These are phyloP conservation scores for Neotropicomus parvogracilis DNA, from an alignment of 1,284 basidiomycete genomes.

Conservation along the genomic window DNA sequence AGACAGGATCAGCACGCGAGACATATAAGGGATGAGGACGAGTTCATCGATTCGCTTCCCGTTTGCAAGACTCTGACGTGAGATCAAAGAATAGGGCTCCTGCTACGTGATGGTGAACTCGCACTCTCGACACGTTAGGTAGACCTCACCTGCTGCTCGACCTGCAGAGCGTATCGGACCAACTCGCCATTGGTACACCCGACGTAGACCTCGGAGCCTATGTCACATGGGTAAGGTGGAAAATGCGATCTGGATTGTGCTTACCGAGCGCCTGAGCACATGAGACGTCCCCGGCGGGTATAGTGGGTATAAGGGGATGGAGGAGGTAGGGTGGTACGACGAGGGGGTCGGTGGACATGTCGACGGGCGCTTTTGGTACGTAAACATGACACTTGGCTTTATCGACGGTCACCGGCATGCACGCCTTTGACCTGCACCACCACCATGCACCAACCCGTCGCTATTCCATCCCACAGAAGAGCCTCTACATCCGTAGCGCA, in stretches of 20 bases:
- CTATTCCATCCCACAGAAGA: constrained; percentile 17
- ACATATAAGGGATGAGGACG: constrained; percentile 70
- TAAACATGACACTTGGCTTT: constrained; percentile 16
- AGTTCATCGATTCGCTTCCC: constrained; percentile 74
- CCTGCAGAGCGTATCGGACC: constrained; percentile 61
- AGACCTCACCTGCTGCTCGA: constrained; percentile 46
- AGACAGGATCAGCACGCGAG: constrained; percentile 65
- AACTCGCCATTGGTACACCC: constrained; percentile 73
- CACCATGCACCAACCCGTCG: constrained; percentile 15
- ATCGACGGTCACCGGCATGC: no score
- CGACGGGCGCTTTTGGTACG: constrained; percentile 13
- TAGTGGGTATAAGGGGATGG: constrained; percentile 47
- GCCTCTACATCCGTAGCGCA: constrained; percentile 18
- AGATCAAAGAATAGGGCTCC: constrained; percentile 63
- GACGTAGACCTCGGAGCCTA: constrained; percentile 70
- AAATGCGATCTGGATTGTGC: constrained; percentile 27
- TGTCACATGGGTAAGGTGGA: background rate
- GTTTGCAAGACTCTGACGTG: constrained; percentile 59
- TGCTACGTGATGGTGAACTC: constrained; percentile 37
- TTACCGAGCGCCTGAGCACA: constrained; percentile 50
- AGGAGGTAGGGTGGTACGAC: constrained; percentile 61
- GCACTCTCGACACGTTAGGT: background rate
- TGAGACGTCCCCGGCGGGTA: constrained; percentile 34
- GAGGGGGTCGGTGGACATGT: constrained; percentile 24
- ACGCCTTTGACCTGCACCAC: background rate